phyloP scores from a whole-genome alignment of 148 eudicot species.

The Rhododendron ovatum region DNA sequence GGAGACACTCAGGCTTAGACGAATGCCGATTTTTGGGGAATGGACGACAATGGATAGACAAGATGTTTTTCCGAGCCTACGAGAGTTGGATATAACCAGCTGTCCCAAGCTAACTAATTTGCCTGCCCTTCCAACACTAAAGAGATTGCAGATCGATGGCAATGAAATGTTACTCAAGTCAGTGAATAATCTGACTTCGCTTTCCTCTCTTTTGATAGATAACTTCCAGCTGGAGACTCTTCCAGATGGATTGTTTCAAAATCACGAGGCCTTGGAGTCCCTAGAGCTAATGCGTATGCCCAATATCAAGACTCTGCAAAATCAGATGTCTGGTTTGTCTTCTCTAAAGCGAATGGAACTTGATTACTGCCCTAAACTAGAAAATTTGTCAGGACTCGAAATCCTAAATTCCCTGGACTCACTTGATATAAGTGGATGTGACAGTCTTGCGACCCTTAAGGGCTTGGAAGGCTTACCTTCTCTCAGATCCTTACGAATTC shows the following conservation, averaged over 20 bases:
- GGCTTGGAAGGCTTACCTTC: background rate
- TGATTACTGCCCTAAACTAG: background rate
- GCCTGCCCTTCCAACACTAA: background rate
- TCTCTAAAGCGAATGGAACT: background rate
- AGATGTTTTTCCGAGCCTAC: background rate
- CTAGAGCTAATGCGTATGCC: background rate
- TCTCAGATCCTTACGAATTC: background rate
- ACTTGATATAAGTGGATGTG: background rate
- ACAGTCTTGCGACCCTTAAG: background rate
- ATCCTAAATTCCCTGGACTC: background rate
- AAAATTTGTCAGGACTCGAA: background rate
- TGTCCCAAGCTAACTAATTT: constrained; percentile 2
- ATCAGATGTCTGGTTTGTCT: background rate
- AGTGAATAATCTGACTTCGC: background rate
- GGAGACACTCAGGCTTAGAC: background rate
- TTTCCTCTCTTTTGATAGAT: background rate
- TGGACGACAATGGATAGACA: background rate
- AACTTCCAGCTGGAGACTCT: background rate
- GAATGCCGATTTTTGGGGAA: background rate
- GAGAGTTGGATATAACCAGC: background rate
- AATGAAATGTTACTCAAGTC: background rate
- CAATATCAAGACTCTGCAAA: background rate
- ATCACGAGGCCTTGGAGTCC: background rate
- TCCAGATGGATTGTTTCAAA: background rate
- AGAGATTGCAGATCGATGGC: background rate